These are phyloP conservation scores for Phytophthora foliorum DNA, from an alignment of 352 stramenopile species.

Conservation along the genomic window DNA sequence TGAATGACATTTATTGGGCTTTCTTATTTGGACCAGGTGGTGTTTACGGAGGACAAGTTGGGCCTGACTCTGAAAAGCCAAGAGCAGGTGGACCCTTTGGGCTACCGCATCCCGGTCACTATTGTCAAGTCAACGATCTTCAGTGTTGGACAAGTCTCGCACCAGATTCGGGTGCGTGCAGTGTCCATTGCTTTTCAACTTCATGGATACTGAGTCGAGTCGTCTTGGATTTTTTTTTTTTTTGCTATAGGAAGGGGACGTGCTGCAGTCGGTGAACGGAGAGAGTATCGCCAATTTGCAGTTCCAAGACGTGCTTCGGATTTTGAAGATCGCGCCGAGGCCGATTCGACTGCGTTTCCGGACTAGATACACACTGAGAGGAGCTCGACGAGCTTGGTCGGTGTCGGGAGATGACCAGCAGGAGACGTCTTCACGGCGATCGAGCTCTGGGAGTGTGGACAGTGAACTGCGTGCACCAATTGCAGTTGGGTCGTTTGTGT, in stretches of 20 bases:
- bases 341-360: conserved; percentile 78
- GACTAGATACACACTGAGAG: conserved; percentile 31
- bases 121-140: conserved; percentile 69
- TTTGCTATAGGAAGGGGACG: conserved; percentile 68
- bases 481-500: conserved; percentile 41
- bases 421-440: conserved; percentile 29
- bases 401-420: conserved; percentile 33
- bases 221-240: conserved; percentile 1
- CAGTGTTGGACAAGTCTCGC: conserved; percentile 57
- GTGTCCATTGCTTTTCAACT: not conserved
- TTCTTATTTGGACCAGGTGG: conserved; percentile 38
- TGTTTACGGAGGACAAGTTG: conserved; percentile 69
- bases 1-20: not conserved
- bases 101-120: conserved; percentile 41
- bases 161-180: conserved; percentile 56
- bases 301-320: conserved; percentile 70
- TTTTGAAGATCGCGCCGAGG: conserved; percentile 75
- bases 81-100: conserved; percentile 30
- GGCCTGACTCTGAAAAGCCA: conserved; percentile 64
- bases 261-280: conserved; percentile 76
- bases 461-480: conserved; percentile 33
- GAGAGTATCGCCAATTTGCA: conserved; percentile 72
- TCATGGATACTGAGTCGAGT: conserved; percentile 2
- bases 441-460: conserved; percentile 34
- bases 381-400: conserved; percentile 19